A percentile compares a stretch with the other conserved stretches of the same genome.
phyloP scores from a whole-genome alignment of 805 yeast genomes.

The Candida ulmi region DNA sequence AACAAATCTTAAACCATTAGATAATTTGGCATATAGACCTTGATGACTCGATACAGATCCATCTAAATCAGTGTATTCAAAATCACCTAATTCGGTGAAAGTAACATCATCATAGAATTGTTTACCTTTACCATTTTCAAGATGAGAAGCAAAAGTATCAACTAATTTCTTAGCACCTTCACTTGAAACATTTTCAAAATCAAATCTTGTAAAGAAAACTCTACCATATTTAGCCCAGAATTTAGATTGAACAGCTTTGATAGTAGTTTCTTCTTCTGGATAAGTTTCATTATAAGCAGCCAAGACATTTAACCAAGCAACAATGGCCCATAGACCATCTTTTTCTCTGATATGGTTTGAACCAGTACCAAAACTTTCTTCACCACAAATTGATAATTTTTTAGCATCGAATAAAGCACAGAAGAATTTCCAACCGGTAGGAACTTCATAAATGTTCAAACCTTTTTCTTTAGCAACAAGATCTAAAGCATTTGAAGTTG shows the following conservation, averaged over 20 bases:
- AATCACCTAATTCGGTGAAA: conserved; percentile 78
- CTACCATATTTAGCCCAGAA: conserved; percentile 95
- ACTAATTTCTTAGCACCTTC: conserved; percentile 74
- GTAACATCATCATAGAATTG: conserved; percentile 40
- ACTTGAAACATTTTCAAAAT: conserved; percentile 75
- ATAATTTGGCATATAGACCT: conserved; percentile 80
- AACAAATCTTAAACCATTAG: conserved; percentile 78
- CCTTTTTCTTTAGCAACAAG: conserved; percentile 78
- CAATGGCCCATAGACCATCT: conserved; percentile 96
- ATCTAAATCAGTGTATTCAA: conserved; percentile 89
- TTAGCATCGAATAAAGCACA: conserved; percentile 92
- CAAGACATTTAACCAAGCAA: conserved; percentile 94
- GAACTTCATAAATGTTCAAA: conserved; percentile 83
- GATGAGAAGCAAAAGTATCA: conserved; percentile 38
- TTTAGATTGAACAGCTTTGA: conserved; percentile 70
- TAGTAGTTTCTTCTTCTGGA: conserved; percentile 55
- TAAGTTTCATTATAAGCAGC: conserved; percentile 70
- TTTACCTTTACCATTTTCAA: conserved; percentile 41
- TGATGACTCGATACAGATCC: conserved; percentile 86
- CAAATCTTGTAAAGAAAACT: conserved; percentile 95
- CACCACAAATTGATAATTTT: conserved; percentile 94
- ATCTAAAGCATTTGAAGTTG: conserved; percentile 92
- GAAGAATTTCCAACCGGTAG: conserved; percentile 99
- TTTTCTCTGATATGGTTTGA: conserved; percentile 96
- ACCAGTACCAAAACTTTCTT: conserved; percentile 97